Conservation (phyloP, 768 basidiomycete genomes). For the Lactarius quietus region DNA sequence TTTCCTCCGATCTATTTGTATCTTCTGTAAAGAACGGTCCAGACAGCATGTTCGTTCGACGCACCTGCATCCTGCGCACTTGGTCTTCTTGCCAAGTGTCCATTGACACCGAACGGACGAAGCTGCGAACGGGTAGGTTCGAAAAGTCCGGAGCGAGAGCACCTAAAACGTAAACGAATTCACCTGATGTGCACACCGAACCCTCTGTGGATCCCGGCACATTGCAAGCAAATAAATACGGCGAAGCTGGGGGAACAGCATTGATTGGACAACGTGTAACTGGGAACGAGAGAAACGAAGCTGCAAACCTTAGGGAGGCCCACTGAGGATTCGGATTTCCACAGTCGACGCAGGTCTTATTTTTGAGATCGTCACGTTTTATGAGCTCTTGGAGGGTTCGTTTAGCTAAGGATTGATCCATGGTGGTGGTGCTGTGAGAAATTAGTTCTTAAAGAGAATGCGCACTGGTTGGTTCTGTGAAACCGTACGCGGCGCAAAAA, state of each 20-base stretch:
- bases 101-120: conserved; percentile 93
- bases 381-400: conserved; percentile 72
- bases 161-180: conserved; percentile 6
- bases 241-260: conserved; percentile 53
- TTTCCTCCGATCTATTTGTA: conserved; percentile 83
- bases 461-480: background rate
- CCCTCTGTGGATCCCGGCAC: conserved; percentile 78
- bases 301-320: conserved; percentile 72
- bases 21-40: conserved; percentile 7
- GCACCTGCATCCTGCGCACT: conserved; percentile 83
- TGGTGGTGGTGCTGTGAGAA: conserved; percentile 25
- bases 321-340: conserved; percentile 91
- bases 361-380: conserved; percentile 65
- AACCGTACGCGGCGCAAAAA: background rate
- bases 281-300: background rate
- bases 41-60: conserved; percentile 8
- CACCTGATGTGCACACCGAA: conserved; percentile 93
- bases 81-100: conserved; percentile 95
- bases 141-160: background rate
- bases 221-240: conserved; percentile 89
- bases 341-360: conserved; percentile 82
- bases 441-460: conserved; percentile 4
- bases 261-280: conserved; percentile 4
- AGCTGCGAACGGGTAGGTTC: conserved; percentile 44
- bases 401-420: conserved; percentile 63